Percentiles rank a stretch among this genome's conserved stretches.
phyloP scores from a whole-genome alignment of 2,329 filamentous ascomycete species.

The Paraphaeosphaeria sporulosa region DNA sequence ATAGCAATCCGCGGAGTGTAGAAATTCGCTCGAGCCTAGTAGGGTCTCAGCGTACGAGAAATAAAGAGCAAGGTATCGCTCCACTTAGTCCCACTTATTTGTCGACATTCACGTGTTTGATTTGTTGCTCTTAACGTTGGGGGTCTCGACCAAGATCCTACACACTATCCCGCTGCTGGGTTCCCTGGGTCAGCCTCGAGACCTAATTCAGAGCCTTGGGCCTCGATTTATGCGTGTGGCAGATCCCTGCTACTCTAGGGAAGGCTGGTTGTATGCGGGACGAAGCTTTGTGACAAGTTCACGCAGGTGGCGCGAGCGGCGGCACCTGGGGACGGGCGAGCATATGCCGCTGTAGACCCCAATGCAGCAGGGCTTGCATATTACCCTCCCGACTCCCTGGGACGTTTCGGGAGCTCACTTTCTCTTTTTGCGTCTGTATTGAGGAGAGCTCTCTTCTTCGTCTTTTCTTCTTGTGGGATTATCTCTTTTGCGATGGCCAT shows the following conservation, averaged over 20 bases:
- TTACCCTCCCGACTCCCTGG: background rate
- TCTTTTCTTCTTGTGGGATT: background rate
- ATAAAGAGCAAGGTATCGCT: too few species aligned
- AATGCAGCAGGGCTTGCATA: background rate
- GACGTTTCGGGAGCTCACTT: background rate
- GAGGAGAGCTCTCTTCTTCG: background rate
- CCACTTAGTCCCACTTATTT: too few species aligned
- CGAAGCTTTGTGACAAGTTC: background rate
- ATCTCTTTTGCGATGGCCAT: conserved; percentile 9
- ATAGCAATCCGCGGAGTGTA: too few species aligned
- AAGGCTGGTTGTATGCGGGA: background rate
- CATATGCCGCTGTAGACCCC: background rate
- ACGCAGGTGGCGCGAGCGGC: background rate
- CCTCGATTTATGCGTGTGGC: background rate
- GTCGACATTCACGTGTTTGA: too few species aligned
- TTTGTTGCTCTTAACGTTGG: too few species aligned
- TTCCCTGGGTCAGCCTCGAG: background rate
- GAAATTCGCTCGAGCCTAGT: too few species aligned
- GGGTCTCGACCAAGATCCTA: too few species aligned
- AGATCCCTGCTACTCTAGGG: background rate
- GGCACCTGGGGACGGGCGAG: background rate
- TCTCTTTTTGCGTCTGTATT: background rate
- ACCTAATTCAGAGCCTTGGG: background rate
- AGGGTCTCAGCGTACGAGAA: too few species aligned
- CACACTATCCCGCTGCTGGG: background rate